phyloP scores from a whole-genome alignment of 2,329 filamentous ascomycete genomes.

The Hymenoscyphus scutula region DNA sequence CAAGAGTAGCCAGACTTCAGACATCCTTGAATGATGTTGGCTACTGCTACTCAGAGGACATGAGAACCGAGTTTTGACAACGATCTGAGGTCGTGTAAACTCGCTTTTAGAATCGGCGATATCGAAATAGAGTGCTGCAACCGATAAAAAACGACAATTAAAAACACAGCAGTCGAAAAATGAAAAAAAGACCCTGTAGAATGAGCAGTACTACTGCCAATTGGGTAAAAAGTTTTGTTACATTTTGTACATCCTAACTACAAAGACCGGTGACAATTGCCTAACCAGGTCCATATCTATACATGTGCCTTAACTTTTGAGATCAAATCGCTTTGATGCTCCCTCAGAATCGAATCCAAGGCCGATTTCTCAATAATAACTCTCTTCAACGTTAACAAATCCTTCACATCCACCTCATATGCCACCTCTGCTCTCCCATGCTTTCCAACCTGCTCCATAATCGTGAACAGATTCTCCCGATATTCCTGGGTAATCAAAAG shows the following conservation, averaged over 20 bases:
- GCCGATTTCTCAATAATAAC: constrained; percentile 84
- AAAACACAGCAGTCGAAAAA: background rate
- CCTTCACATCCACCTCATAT: constrained; percentile 91
- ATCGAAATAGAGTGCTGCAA: too few species aligned
- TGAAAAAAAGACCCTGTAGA: background rate
- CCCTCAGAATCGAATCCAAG: constrained; percentile 68
- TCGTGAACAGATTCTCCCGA: constrained; percentile 62
- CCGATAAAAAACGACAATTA: too few species aligned
- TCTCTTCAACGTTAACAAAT: constrained; percentile 79
- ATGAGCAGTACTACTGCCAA: background rate
- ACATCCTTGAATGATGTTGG: too few species aligned
- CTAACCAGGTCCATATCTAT: constrained; percentile 20
- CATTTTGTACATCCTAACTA: constrained; percentile 11
- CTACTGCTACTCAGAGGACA: too few species aligned
- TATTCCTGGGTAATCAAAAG: constrained; percentile 68
- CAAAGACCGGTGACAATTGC: background rate
- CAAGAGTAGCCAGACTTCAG: too few species aligned
- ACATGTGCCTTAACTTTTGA: constrained; percentile 26
- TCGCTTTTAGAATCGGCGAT: too few species aligned
- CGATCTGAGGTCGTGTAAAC: too few species aligned
- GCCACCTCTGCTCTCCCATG: constrained; percentile 69
- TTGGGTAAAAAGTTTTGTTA: constrained; percentile 1
- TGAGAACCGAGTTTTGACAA: too few species aligned
- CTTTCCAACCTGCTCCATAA: constrained; percentile 60
- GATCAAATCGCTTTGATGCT: constrained; percentile 66